Evolutionary conservation across 169 alveolate genomes (phyloP).

Genomic region (Cyclospora cayetanensis): DNA sequence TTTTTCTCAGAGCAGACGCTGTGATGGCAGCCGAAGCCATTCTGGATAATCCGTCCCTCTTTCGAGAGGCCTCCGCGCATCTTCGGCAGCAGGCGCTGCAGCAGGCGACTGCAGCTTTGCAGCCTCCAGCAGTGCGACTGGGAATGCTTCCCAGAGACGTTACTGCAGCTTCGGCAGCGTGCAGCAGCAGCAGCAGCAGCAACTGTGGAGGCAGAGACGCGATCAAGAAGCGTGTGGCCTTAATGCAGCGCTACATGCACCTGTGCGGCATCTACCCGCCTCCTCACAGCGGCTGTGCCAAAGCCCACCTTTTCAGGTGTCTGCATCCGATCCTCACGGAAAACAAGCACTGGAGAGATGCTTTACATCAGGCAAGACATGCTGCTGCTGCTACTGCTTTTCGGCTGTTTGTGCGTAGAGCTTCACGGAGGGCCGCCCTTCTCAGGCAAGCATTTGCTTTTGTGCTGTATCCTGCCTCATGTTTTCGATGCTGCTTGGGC

Average conservation of each 20-base stretch:
- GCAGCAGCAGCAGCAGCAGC: neutral
- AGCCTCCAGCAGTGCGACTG: neutral
- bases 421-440: too few relatives aligned
- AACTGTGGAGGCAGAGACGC: neutral
- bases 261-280: neutral
- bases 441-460: too few relatives aligned
- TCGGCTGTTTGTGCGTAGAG: neutral
- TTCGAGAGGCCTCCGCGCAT: neutral
- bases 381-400: neutral
- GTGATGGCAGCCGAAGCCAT: slow-evolving; percentile 73
- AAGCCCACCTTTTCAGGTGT: slow-evolving; percentile 34
- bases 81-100: neutral
- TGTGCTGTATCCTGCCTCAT: neutral
- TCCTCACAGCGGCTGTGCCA: neutral
- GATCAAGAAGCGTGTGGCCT: neutral
- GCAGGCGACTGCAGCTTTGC: neutral
- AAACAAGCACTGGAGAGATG: neutral
- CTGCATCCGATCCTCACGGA: slow-evolving; percentile 10
- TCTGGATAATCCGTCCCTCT: slow-evolving; percentile 70
- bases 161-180: neutral
- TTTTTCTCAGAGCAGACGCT: slow-evolving; percentile 70
- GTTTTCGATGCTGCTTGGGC: neutral
- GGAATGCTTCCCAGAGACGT: neutral
- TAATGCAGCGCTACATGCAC: slow-evolving; percentile 8
- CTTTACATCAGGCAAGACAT: neutral